phyloP scores from a whole-genome alignment of 495 filamentous ascomycete genomes.

The Paragyromitra xinjiangensis region DNA sequence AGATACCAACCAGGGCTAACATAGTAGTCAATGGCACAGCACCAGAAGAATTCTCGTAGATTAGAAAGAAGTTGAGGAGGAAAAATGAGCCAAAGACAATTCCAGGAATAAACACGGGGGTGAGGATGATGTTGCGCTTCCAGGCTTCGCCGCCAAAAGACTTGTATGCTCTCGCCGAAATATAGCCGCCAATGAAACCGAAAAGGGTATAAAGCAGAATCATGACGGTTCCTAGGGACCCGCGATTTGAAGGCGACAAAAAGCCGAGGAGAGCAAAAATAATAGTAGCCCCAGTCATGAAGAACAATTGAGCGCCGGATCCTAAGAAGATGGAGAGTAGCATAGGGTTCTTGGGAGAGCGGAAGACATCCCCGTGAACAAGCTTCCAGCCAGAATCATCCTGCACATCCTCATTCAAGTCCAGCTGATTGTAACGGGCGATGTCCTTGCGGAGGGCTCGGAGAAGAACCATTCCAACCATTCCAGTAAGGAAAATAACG shows the following conservation, averaged over 20 bases:
- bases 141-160: slow-evolving; percentile 88
- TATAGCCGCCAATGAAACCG: slow-evolving; percentile 91
- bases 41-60: slow-evolving; percentile 87
- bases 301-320: slow-evolving; percentile 94
- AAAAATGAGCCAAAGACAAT: slow-evolving; percentile 91
- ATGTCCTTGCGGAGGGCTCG: slow-evolving; percentile 92
- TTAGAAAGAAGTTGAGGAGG: slow-evolving; percentile 93
- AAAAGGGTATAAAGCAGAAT: slow-evolving; percentile 91
- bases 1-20: slow-evolving; percentile 89
- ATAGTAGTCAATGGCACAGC: slow-evolving; percentile 97
- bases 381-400: slow-evolving; percentile 99
- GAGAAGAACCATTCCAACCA: slow-evolving; percentile 86
- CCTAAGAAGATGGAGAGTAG: slow-evolving; percentile 88
- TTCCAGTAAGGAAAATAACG: slow-evolving; percentile 87
- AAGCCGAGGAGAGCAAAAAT: slow-evolving; percentile 92
- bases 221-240: slow-evolving; percentile 89
- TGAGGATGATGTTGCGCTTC: slow-evolving; percentile 91
- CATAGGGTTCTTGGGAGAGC: slow-evolving; percentile 81
- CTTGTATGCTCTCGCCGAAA: slow-evolving; percentile 89
- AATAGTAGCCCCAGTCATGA: slow-evolving; percentile 96
- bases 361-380: slow-evolving; percentile 97
- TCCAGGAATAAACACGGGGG: slow-evolving; percentile 83
- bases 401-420: slow-evolving; percentile 92
- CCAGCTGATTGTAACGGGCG: slow-evolving; percentile 90
- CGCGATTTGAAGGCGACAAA: slow-evolving; percentile 92